Conservation (phyloP, 805 yeast species). For the Candida insectalens region DNA sequence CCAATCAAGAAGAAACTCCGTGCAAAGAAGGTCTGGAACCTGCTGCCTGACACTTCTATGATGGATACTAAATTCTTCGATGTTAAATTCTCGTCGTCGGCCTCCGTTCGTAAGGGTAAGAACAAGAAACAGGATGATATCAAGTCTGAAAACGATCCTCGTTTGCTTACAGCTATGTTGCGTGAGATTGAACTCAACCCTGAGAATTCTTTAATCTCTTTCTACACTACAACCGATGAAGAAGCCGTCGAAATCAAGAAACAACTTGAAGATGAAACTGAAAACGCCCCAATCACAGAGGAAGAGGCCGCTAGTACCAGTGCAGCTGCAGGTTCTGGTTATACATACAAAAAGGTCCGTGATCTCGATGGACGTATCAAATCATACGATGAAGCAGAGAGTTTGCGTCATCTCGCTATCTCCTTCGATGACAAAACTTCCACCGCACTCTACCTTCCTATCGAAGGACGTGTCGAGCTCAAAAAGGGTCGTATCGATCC, state of each 20-base stretch:
- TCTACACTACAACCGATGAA: conserved; percentile 40
- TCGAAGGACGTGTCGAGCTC: conserved; percentile 67
- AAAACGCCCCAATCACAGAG: conserved; percentile 35
- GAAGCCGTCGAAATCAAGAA: conserved; percentile 32
- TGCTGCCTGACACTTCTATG: conserved; percentile 86
- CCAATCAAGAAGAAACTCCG: conserved; percentile 66
- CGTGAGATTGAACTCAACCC: conserved; percentile 63
- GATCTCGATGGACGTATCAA: conserved; percentile 69
- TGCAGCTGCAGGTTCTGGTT: conserved; percentile 27
- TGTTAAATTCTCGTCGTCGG: conserved; percentile 53
- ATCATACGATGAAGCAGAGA: conserved; percentile 29
- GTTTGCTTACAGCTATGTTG: conserved; percentile 53
- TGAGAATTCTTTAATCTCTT: conserved; percentile 64
- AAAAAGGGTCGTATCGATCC: conserved; percentile 75
- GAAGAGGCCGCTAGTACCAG: conserved; percentile 32
- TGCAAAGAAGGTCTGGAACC: conserved; percentile 71
- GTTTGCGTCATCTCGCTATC: conserved; percentile 55
- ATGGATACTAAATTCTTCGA: conserved; percentile 68
- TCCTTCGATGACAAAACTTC: conserved; percentile 45
- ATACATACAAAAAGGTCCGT: conserved; percentile 53
- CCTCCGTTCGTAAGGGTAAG: conserved; percentile 33
- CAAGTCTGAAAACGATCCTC: conserved; percentile 22
- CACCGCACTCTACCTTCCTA: conserved; percentile 68
- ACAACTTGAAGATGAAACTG: conserved; percentile 37
- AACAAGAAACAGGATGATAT: conserved; percentile 23